Percentiles rank a stretch among this genome's conserved stretches.
phyloP scores from a whole-genome alignment of 768 basidiomycete genomes.

The Terana coerulea region DNA sequence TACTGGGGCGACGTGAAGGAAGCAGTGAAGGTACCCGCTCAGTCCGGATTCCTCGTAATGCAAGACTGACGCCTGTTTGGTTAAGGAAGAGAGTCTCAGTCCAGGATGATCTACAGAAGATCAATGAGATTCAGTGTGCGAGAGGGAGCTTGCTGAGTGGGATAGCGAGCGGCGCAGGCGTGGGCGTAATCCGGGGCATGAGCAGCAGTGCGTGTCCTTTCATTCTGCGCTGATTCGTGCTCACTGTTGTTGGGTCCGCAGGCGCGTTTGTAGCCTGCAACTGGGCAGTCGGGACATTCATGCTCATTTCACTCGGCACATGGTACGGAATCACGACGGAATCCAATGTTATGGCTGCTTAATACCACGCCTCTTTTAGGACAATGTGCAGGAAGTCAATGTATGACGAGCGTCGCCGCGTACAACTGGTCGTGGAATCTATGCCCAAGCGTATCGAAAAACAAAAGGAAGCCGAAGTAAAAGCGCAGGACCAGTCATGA shows the following conservation, averaged over 20 bases:
- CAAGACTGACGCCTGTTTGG: conserved; percentile 4
- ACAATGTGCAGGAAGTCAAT: conserved; percentile 59
- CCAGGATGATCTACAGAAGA: conserved; percentile 51
- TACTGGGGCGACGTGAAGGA: conserved; percentile 31
- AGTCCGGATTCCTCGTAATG: neutral
- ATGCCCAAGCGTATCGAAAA: conserved; percentile 52
- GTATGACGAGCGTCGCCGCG: conserved; percentile 47
- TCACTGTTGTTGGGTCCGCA: conserved; percentile 21
- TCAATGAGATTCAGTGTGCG: conserved; percentile 73
- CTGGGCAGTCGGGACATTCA: conserved; percentile 78
- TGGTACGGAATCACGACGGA: conserved; percentile 46
- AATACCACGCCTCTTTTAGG: conserved; percentile 33
- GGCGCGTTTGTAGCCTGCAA: conserved; percentile 66
- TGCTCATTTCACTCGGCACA: conserved; percentile 60
- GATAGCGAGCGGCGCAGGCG: conserved; percentile 74
- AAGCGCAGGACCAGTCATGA: neutral
- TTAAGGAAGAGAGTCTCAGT: conserved; percentile 45
- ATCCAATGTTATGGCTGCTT: neutral
- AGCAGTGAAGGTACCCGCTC: conserved; percentile 28
- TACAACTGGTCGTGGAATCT: conserved; percentile 55
- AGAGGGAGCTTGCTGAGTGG: conserved; percentile 72
- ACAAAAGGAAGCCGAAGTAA: conserved; percentile 14
- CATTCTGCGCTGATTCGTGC: neutral
- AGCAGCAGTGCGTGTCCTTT: conserved; percentile 48
- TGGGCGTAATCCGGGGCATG: conserved; percentile 71